These are phyloP conservation scores for Myrica gale DNA, from an alignment of 306 rosid genomes.

Conservation along the genomic window DNA sequence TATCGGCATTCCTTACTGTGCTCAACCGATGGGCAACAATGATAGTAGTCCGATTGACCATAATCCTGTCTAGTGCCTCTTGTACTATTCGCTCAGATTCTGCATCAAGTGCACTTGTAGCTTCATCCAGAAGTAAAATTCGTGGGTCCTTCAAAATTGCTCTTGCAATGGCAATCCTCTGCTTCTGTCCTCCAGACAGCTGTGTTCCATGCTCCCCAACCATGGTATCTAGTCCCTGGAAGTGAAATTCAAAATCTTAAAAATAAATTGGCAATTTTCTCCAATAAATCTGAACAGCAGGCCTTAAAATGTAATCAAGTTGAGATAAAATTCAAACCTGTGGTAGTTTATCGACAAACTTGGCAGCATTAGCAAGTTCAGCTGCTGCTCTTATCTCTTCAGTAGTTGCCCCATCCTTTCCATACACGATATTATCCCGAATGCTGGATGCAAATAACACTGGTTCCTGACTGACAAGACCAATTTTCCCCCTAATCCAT, in stretches of 20 bases:
- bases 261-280: neutral
- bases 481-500: conserved; percentile 42
- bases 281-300: neutral
- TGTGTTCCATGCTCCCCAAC: conserved; percentile 76
- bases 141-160: conserved; percentile 71
- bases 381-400: conserved; percentile 43
- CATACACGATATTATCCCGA: conserved; percentile 43
- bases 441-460: conserved; percentile 46
- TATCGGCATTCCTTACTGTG: conserved; percentile 55
- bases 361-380: conserved; percentile 45
- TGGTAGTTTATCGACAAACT: conserved; percentile 43
- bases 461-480: conserved; percentile 55
- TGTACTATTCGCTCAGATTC: conserved; percentile 70
- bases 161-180: conserved; percentile 68
- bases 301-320: conserved; percentile 10
- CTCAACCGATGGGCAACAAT: conserved; percentile 74
- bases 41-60: conserved; percentile 61
- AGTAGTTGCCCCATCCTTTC: conserved; percentile 41
- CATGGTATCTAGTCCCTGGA: conserved; percentile 61
- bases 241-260: neutral
- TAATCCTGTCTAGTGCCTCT: conserved; percentile 62
- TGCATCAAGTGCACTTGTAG: conserved; percentile 70
- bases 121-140: conserved; percentile 68
- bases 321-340: conserved; percentile 26
- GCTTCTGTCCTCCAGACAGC: conserved; percentile 69